Base-by-base conservation (phyloP, 1,284 basidiomycete species). In the Boletus semigastroideus region DNA sequence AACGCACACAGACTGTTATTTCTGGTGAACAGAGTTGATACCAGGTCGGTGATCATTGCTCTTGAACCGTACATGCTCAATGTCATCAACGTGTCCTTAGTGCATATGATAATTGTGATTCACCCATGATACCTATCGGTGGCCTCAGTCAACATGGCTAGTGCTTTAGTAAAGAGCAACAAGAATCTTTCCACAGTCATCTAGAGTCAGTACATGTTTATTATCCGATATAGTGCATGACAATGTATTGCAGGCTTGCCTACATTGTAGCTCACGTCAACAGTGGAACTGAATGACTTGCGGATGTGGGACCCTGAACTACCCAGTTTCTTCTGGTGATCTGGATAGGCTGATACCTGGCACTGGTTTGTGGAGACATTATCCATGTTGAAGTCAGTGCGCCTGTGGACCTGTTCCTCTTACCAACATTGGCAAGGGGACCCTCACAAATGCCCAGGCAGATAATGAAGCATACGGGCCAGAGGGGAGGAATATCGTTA, bases 1-100 rank as follows among this genome's bases (percentile, higher is more conserved):
- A 88, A 66, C 74, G 76, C 33, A 77, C 84, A 16, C 90, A 91
- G 64, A 69, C 62, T 6, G 79, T 89, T 34, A 58, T 68, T 44
- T 50, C 65, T 30, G 28, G 36, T 38, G 55, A 60, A 31, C 49
- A n/a, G 20, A 46, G 46, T 40, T 63, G 57, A 52, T 27, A 30
- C 38, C 4, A 49, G 57, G 59, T 57, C 38, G 33, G 47, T 48
- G 31, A 13, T 31, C 13, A 31, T 22, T 25, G 7, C 25, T 25
- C 6, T 20, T 30, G 20, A 16, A 36, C 11, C 17, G 11, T 36
- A 20, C 25, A n/a, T 17, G 14, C 17, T 27, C 34, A 36, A n/a
- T 13, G 7, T 34, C 33, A 31, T 14, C 7, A 25, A 22, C 8
- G 25, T 17, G 2, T 22, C n/a, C 7, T 16, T n/a, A 19, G 3